Evolutionary conservation across 306 rosid species (phyloP).

Genomic region (Cicer pinnatifidum): DNA sequence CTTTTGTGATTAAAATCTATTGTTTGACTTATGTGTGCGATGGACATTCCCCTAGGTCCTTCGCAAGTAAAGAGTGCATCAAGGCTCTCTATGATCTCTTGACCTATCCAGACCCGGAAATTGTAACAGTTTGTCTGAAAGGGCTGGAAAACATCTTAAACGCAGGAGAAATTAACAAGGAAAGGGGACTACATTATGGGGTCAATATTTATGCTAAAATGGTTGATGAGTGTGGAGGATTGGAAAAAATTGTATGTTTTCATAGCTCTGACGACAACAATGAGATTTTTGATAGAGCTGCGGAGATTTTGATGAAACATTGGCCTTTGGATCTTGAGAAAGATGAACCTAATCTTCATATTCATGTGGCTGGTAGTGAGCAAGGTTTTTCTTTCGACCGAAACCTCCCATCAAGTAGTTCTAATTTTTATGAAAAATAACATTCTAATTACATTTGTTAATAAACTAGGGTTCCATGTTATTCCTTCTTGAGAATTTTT

Average conservation of each 20-base stretch:
- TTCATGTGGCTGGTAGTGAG: too few relatives aligned
- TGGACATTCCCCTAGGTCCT: slow-evolving; percentile 49
- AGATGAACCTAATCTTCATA: too few relatives aligned
- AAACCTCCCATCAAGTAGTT: too few relatives aligned
- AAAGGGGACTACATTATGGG: slow-evolving; percentile 48
- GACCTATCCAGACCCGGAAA: slow-evolving; percentile 77
- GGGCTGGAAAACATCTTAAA: slow-evolving; percentile 90
- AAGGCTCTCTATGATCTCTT: slow-evolving; percentile 54
- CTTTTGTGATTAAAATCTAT: neutral
- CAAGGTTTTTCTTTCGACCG: too few relatives aligned
- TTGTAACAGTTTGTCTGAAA: slow-evolving; percentile 78
- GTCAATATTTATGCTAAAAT: slow-evolving; percentile 68
- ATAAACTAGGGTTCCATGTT: too few relatives aligned
- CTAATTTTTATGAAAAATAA: too few relatives aligned
- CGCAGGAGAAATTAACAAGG: slow-evolving; percentile 86
- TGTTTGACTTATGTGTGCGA: neutral
- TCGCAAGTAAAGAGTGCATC: slow-evolving; percentile 50
- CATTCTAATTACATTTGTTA: too few relatives aligned
- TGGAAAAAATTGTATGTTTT: slow-evolving; percentile 82
- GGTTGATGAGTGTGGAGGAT: slow-evolving; percentile 71
- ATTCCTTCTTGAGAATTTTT: too few relatives aligned
- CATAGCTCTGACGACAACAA: slow-evolving; percentile 79
- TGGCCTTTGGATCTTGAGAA: slow-evolving; percentile 68
- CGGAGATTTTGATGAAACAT: slow-evolving; percentile 80
- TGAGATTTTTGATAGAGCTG: slow-evolving; percentile 84